phyloP scores from a whole-genome alignment of 2,329 filamentous ascomycete genomes.

The Gnomoniopsis smithogilvyi region DNA sequence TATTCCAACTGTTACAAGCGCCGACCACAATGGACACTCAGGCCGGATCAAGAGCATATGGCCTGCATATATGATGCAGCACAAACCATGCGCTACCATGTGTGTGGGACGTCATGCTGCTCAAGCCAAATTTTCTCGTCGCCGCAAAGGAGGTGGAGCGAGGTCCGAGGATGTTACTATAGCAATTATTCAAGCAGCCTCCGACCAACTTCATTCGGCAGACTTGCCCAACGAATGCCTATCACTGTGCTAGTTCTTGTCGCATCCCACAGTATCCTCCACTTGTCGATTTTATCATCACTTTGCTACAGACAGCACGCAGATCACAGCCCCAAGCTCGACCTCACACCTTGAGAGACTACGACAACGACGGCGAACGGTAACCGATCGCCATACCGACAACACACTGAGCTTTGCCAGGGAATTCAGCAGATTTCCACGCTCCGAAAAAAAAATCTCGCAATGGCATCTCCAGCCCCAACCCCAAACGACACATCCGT shows the following conservation, averaged over 20 bases:
- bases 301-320: neutral
- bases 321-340: neutral
- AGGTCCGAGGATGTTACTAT: neutral
- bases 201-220: neutral
- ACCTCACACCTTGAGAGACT: neutral
- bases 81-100: neutral
- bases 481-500: slow-evolving; percentile 11
- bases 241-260: neutral
- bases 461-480: slow-evolving; percentile 9
- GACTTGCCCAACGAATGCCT: neutral
- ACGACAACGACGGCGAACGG: neutral
- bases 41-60: neutral
- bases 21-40: neutral
- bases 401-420: slow-evolving; percentile 1
- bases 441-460: neutral
- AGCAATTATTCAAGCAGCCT: slow-evolving; percentile 13
- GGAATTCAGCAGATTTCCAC: slow-evolving; percentile 10
- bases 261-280: neutral
- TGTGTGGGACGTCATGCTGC: neutral
- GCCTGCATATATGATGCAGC: neutral
- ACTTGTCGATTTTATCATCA: neutral
- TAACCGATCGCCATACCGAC: slow-evolving; percentile 2
- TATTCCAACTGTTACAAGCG: no score
- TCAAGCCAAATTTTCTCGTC: neutral
- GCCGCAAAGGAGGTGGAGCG: slow-evolving; percentile 2